Evolutionary conservation across 2,329 filamentous ascomycete genomes (phyloP), one percentile per base, ranked within the genome.

Genomic region (Epichloe glyceriae): DNA sequence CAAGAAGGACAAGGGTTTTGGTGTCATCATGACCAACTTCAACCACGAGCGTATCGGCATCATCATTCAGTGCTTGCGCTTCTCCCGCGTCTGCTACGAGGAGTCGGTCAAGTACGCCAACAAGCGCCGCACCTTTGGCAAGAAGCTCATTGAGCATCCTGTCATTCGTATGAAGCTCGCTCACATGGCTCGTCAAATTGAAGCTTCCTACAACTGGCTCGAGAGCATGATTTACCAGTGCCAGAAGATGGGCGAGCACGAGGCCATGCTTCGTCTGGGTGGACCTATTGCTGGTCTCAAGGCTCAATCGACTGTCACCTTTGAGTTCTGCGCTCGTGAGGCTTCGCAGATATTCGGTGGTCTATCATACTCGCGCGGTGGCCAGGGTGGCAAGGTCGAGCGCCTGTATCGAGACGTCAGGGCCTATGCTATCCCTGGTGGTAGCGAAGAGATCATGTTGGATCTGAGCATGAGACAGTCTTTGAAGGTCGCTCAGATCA

Each of bases 11-110:
- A 85, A 95, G 68, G 93, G 93, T 39, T 98, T 98, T 81, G 88
- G 90, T 72, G 89, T 95, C 65, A 91, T 98, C 76, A 97, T 97
- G 91, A 96, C 88, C 67, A 96, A 96, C 78, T 96, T 96, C 77
- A 97, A 97, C 79, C 93, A 97, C 76, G 93, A 98, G 74, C 88
- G 93, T 56, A 90, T 98, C 60, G 93, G 93, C 55, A 97, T 98
- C 70, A 90, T 97, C 72, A 97, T 97, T 73, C 93, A 98, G 72
- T 95, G 84, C 63, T 69, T 96, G 57, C 89, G 93, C 63, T 97
- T 98, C 79, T 84, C 87, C 42, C 89, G 93, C 58, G 91, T 97
- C 58, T 96, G 90, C 78, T 95, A 88, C 75, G 91, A 97, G 67
- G 93, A 98, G 72, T 87, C 86, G 22, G 80, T 97, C 68, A 94